Evolutionary conservation across 2,329 filamentous ascomycete genomes (phyloP), one percentile per base, ranked within the genome.

Genomic region (Didymellaceae sp.): DNA sequence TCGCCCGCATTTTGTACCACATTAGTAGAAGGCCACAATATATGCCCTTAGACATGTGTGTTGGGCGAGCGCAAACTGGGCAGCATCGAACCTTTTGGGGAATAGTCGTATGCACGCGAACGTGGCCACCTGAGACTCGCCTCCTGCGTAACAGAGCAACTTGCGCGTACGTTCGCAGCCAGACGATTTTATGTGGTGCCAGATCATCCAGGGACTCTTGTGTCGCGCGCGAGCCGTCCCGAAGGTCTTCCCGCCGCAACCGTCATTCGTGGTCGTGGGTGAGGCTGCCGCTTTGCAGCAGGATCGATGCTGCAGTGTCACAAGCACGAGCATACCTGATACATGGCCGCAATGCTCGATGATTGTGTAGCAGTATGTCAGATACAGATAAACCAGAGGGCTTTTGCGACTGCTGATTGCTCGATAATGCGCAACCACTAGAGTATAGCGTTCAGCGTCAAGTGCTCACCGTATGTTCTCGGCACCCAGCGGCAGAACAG

Each of bases 21-120:
- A 68, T 72, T 72, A 68, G 70, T 68, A 68, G 67, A 66, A 52
- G 58, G 57, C 59, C 52, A 67, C 67, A 70, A 65, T 71, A 66
- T 69, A 71, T 62, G 70, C 58, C 59, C 61, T 65, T 61, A 52
- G 59, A 57, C 59, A 60, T 61, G 68, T 63, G 63, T 63, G 70
- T 67, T 72, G 71, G 69, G 71, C 70, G 70, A 73, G 68, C 72
- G 66, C 60, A 65, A 56, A 65, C 52, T 57, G 66, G 66, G 70
- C 70, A 73, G 64, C 64, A 71, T 61, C 57, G 51, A 61, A 66
- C 63, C 63, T 55, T n/a, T 61, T 69, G 64, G 41, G 63, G 70
- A 58, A 65, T 73, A 73, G 70, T 58, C 55, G 52, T 61, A 63
- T 68, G 70, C 68, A 71, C 50, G 68, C 66, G 63, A 67, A 73